phyloP scores from a whole-genome alignment of 108 stramenopile genomes.

The Fragilaria radians region DNA sequence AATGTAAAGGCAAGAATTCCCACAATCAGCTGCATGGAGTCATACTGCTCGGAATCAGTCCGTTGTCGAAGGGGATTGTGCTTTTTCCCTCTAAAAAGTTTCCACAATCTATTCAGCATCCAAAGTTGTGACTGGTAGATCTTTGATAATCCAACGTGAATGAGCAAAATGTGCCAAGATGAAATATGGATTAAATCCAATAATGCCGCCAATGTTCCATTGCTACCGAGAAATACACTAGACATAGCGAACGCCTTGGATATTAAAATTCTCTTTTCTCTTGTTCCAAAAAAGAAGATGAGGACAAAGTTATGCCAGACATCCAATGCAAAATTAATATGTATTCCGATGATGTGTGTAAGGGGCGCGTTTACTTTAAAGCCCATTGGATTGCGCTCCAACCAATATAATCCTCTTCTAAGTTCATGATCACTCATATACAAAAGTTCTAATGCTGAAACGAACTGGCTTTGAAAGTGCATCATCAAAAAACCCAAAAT shows the following conservation, averaged over 20 bases:
- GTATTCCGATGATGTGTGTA: slow-evolving; percentile 49
- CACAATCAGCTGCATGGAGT: slow-evolving; percentile 74
- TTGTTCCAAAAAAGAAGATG: not conserved
- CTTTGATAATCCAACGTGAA: slow-evolving; percentile 31
- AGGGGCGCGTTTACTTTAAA: slow-evolving; percentile 79
- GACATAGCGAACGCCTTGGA: not conserved
- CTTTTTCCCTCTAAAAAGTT: slow-evolving; percentile 90
- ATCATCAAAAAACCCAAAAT: not conserved
- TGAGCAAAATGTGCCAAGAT: slow-evolving; percentile 41
- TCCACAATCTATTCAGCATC: slow-evolving; percentile 65
- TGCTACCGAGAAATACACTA: slow-evolving; percentile 1
- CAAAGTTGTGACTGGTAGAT: slow-evolving; percentile 44
- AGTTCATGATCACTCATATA: not conserved
- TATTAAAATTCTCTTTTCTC: not conserved
- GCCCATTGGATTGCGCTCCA: slow-evolving; percentile 69
- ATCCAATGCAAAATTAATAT: slow-evolving; percentile 20
- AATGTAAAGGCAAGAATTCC: slow-evolving; percentile 82
- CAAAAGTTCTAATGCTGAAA: not conserved
- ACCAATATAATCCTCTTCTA: slow-evolving; percentile 25
- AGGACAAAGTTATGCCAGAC: not conserved
- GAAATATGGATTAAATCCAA: slow-evolving; percentile 45
- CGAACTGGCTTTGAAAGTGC: not conserved
- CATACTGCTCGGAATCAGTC: slow-evolving; percentile 81
- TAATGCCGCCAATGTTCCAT: slow-evolving; percentile 5
- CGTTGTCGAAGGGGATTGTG: slow-evolving; percentile 73